Evolutionary conservation across 2,329 filamentous ascomycete species (phyloP).

Genomic region (Cladosporium sphaerospermum): DNA sequence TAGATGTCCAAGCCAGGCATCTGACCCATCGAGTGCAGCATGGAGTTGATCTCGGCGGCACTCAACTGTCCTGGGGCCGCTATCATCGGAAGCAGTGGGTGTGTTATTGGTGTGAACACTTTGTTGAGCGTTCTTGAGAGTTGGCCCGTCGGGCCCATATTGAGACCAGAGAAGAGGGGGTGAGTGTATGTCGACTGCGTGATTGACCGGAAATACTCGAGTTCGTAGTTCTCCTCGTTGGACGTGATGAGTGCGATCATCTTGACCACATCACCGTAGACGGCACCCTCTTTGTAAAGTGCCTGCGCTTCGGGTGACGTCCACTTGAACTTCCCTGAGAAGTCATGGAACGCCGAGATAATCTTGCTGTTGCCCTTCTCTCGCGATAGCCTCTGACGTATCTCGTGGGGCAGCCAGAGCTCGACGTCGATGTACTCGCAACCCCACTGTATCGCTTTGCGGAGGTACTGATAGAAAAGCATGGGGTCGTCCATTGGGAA

Average conservation of each 20-base stretch:
- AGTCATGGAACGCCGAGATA: slow-evolving; percentile 89
- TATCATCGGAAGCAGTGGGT: slow-evolving; percentile 75
- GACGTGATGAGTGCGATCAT: slow-evolving; percentile 82
- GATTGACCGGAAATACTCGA: slow-evolving; percentile 79
- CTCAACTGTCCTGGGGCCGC: slow-evolving; percentile 81
- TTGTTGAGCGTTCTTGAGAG: slow-evolving; percentile 78
- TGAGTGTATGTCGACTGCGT: slow-evolving; percentile 64
- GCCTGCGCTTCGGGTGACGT: slow-evolving; percentile 64
- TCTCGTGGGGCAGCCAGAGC: slow-evolving; percentile 74
- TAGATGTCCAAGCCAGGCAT: slow-evolving; percentile 75
- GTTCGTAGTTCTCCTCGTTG: slow-evolving; percentile 80
- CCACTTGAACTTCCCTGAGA: slow-evolving; percentile 79
- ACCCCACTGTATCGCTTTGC: slow-evolving; percentile 79
- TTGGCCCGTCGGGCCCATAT: slow-evolving; percentile 83
- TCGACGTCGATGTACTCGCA: slow-evolving; percentile 88
- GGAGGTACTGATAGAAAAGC: slow-evolving; percentile 73
- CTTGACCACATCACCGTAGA: slow-evolving; percentile 80
- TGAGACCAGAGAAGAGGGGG: slow-evolving; percentile 74
- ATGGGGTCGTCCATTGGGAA: slow-evolving; percentile 77
- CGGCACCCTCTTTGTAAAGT: slow-evolving; percentile 64
- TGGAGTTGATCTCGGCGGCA: slow-evolving; percentile 76
- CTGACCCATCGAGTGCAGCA: slow-evolving; percentile 71
- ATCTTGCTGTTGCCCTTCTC: slow-evolving; percentile 73
- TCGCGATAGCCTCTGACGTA: slow-evolving; percentile 61
- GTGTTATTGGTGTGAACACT: slow-evolving; percentile 82